A percentile compares a stretch with the other conserved stretches of the same genome.
These are phyloP conservation scores for Talaromyces stipitatus DNA, from an alignment of 495 filamentous ascomycete genomes.

Conservation along the genomic window DNA sequence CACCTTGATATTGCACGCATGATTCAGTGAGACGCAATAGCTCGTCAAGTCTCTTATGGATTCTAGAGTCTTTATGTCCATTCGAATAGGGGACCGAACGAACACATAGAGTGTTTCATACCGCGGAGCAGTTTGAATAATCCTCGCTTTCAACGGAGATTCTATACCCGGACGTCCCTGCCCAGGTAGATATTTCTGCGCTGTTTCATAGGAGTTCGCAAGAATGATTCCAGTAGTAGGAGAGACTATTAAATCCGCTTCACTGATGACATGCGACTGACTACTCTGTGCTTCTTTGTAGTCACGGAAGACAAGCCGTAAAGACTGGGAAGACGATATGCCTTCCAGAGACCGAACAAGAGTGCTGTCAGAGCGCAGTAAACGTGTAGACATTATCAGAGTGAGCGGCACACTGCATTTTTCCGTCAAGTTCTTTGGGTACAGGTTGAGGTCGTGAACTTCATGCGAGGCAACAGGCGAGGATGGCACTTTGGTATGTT, in stretches of 20 bases:
- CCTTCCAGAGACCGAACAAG: slow-evolving; percentile 20
- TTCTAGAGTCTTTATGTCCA: background rate
- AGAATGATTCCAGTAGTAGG: slow-evolving; percentile 61
- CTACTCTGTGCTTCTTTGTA: background rate
- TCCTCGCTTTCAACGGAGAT: slow-evolving; percentile 47
- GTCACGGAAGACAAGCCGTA: slow-evolving; percentile 21
- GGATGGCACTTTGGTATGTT: background rate
- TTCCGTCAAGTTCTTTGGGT: background rate
- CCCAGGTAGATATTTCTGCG: slow-evolving; percentile 63
- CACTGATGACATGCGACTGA: slow-evolving; percentile 16
- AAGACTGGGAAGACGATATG: slow-evolving; percentile 1
- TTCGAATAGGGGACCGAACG: slow-evolving; percentile 21
- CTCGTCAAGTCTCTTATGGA: background rate
- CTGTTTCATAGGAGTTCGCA: slow-evolving; percentile 65
- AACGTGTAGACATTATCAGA: slow-evolving; percentile 19
- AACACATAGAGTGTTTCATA: slow-evolving; percentile 71
- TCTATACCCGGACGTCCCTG: slow-evolving; percentile 13
- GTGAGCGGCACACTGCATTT: slow-evolving; percentile 1
- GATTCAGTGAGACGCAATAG: slow-evolving; percentile 1
- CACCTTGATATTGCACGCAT: background rate
- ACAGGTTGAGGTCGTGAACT: background rate
- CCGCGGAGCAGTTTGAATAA: slow-evolving; percentile 45
- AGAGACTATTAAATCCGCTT: slow-evolving; percentile 73
- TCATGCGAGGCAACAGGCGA: background rate
- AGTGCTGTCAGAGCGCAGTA: slow-evolving; percentile 20